Evolutionary conservation across 2,329 filamentous ascomycete species (phyloP).

Genomic region (Rachicladosporium sp.): DNA sequence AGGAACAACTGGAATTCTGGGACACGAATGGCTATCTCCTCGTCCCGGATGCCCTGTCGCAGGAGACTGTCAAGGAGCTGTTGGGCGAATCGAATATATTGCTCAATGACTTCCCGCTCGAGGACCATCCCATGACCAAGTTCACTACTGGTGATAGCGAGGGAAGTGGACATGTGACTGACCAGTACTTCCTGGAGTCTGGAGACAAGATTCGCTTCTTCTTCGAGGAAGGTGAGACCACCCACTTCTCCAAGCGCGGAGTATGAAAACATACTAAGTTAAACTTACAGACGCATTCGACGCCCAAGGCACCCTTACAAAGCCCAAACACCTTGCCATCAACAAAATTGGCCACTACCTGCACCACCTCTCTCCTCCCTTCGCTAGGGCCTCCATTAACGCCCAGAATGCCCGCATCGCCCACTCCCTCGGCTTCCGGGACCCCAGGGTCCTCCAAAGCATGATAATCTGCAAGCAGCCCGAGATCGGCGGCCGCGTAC

Average conservation of each 20-base stretch:
- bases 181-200: conserved; percentile 83
- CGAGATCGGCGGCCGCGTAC: conserved; percentile 84
- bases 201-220: conserved; percentile 94
- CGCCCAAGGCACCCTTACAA: conserved; percentile 48
- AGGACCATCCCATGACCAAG: conserved; percentile 78
- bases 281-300: conserved; percentile 58
- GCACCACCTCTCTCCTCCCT: conserved; percentile 33
- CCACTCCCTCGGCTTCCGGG: conserved; percentile 55
- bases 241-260: not conserved
- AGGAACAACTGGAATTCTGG: conserved; percentile 61
- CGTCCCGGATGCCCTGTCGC: conserved; percentile 62
- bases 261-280: not conserved
- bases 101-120: conserved; percentile 62
- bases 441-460: conserved; percentile 73
- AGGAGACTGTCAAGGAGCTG: conserved; percentile 52
- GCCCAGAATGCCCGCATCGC: conserved; percentile 52
- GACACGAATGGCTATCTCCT: conserved; percentile 79
- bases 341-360: conserved; percentile 51
- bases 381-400: conserved; percentile 42
- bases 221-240: conserved; percentile 60
- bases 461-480: conserved; percentile 99
- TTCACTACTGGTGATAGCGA: conserved; percentile 65
- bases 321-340: conserved; percentile 73
- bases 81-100: conserved; percentile 63
- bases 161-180: conserved; percentile 67